Conservation (phyloP, 306 rosid species). For the Datisca glomerata region DNA sequence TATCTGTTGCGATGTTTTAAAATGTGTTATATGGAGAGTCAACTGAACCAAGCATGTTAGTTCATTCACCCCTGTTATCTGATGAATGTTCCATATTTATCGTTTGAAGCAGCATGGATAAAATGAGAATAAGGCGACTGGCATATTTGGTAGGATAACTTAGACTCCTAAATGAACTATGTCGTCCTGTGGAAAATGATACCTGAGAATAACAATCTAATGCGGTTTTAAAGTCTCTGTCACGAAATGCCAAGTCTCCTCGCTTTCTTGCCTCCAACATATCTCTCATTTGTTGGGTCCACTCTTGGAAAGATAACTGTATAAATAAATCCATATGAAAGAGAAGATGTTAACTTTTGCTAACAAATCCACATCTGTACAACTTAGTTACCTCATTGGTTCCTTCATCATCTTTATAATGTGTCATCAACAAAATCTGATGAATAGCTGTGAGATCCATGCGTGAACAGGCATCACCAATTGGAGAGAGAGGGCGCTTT, state of each 20-base stretch:
- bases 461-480: slow-evolving; percentile 68
- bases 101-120: too few relatives aligned
- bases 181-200: too few relatives aligned
- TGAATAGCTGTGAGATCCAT: slow-evolving; percentile 71
- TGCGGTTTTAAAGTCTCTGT: slow-evolving; percentile 49
- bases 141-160: too few relatives aligned
- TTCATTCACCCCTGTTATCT: too few relatives aligned
- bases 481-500: slow-evolving; percentile 49
- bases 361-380: not conserved
- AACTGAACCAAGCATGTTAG: too few relatives aligned
- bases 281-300: slow-evolving; percentile 75
- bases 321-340: not conserved
- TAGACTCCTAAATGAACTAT: too few relatives aligned
- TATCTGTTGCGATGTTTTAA: too few relatives aligned
- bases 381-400: slow-evolving; percentile 43
- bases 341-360: not conserved
- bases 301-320: slow-evolving; percentile 78
- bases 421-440: slow-evolving; percentile 51
- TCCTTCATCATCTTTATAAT: slow-evolving; percentile 63
- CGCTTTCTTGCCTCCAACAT: slow-evolving; percentile 66
- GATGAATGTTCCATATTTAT: too few relatives aligned
- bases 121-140: too few relatives aligned
- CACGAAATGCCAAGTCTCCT: slow-evolving; percentile 69
- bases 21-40: too few relatives aligned
- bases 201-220: slow-evolving; percentile 61